Evolutionary conservation across 192 early-diverging fungal species (phyloP).

Genomic region (Entophlyctis helioformis): DNA sequence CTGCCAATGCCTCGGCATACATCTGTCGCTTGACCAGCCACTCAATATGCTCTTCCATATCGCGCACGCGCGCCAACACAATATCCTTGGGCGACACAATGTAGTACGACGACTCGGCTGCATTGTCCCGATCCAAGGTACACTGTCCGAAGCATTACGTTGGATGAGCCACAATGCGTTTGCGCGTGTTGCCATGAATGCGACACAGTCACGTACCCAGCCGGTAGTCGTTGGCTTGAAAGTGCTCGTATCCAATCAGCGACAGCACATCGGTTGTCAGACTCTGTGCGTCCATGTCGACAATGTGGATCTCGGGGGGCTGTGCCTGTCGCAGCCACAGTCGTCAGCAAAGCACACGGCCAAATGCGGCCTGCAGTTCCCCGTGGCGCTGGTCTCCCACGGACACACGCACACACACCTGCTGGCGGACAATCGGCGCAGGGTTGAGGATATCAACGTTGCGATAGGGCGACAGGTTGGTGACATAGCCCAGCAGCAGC

Average conservation of each 20-base stretch:
- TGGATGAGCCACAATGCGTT: too few relatives aligned
- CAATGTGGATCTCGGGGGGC: conserved; percentile 85
- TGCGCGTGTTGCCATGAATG: not conserved
- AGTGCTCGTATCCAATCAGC: conserved; percentile 72
- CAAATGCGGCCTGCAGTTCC: too few relatives aligned
- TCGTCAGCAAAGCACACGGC: conserved; percentile 1
- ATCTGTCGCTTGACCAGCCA: conserved; percentile 75
- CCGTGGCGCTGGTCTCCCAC: too few relatives aligned
- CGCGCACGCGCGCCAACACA: conserved; percentile 76
- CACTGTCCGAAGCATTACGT: too few relatives aligned
- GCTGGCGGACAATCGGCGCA: too few relatives aligned
- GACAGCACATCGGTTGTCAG: conserved; percentile 80
- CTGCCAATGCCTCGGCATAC: conserved; percentile 69
- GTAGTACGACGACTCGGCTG: conserved; percentile 71
- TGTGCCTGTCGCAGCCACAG: conserved; percentile 20
- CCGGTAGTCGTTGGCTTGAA: conserved; percentile 90
- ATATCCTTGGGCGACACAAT: conserved; percentile 91
- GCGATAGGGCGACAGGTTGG: conserved; percentile 37
- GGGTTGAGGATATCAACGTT: conserved; percentile 38
- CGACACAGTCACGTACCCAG: conserved; percentile 62
- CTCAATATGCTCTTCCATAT: conserved; percentile 83
- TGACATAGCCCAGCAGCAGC: too few relatives aligned
- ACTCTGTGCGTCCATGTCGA: conserved; percentile 67
- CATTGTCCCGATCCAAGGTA: conserved; percentile 11
- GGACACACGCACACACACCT: too few relatives aligned